phyloP scores from a whole-genome alignment of 306 rosid genomes.

The cucumber (Cucumis sativus) region DNA sequence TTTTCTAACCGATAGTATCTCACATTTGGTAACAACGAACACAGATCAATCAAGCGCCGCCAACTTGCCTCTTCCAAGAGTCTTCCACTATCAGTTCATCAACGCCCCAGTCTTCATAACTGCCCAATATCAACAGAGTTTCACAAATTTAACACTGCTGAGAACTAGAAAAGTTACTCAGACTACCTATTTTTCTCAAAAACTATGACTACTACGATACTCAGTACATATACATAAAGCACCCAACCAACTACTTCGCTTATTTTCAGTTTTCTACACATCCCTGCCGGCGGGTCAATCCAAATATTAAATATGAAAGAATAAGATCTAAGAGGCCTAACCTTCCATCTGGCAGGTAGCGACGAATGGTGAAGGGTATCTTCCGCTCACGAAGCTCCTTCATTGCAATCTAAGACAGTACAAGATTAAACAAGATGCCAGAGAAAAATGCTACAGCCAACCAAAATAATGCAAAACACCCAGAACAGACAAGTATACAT shows the following conservation, averaged over 20 bases:
- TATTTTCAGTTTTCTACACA: background rate
- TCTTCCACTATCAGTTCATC: conserved; percentile 93
- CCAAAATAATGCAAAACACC: background rate
- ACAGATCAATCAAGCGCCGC: conserved; percentile 47
- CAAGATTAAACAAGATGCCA: background rate
- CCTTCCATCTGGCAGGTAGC: conserved; percentile 98
- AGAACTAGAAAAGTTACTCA: background rate
- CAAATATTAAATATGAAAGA: background rate
- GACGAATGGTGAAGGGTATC: conserved; percentile 92
- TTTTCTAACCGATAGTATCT: background rate
- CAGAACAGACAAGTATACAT: background rate
- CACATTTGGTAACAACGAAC: background rate
- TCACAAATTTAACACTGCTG: background rate
- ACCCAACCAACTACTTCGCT: background rate
- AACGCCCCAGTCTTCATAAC: conserved; percentile 98
- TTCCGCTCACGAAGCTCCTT: conserved; percentile 91
- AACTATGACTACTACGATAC: background rate
- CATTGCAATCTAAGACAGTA: conserved; percentile 63
- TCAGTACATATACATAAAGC: background rate
- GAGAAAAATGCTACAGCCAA: background rate
- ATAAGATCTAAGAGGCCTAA: conserved; percentile 8
- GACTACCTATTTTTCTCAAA: background rate
- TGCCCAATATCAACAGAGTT: conserved; percentile 13
- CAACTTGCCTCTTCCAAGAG: conserved; percentile 98
- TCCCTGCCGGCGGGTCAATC: background rate